A percentile compares a stretch with the other conserved stretches of the same genome.
Evolutionary conservation across 2,329 filamentous ascomycete genomes (phyloP).

Genomic region (Exophiala phaeomuriformis): DNA sequence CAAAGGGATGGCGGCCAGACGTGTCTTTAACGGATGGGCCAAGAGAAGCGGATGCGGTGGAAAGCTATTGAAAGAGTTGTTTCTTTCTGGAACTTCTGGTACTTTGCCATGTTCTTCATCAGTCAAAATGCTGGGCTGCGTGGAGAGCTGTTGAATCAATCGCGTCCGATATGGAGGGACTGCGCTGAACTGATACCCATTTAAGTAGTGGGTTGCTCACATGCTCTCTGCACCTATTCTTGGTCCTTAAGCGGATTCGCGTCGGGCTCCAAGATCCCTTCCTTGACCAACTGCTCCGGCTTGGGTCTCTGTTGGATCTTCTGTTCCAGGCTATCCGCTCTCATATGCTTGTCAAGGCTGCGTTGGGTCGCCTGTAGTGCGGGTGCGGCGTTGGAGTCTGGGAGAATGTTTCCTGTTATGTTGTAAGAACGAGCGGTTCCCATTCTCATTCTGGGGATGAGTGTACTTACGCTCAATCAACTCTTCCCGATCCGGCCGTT

Average conservation of each 20-base stretch:
- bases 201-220: background rate
- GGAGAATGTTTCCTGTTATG: conserved; percentile 71
- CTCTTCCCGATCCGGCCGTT: conserved; percentile 61
- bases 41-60: conserved; percentile 33
- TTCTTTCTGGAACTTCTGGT: background rate
- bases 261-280: conserved; percentile 69
- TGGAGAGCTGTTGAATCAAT: conserved; percentile 25
- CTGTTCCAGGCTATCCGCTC: conserved; percentile 76
- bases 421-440: conserved; percentile 12
- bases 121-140: conserved; percentile 23
- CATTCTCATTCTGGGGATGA: conserved; percentile 4
- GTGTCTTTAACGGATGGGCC: conserved; percentile 32
- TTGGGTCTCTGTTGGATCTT: conserved; percentile 71
- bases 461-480: conserved; percentile 64
- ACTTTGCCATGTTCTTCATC: background rate
- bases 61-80: conserved; percentile 25
- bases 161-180: background rate
- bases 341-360: conserved; percentile 83
- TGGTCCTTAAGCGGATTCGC: conserved; percentile 36
- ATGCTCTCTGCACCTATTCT: background rate
- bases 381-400: conserved; percentile 68
- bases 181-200: too few species aligned
- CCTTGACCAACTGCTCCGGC: conserved; percentile 67
- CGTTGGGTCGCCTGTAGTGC: conserved; percentile 71
- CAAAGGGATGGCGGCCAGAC: conserved; percentile 87